These are phyloP conservation scores for Phylloporus sp. DNA, from an alignment of 1,284 basidiomycete genomes.

Conservation along the genomic window DNA sequence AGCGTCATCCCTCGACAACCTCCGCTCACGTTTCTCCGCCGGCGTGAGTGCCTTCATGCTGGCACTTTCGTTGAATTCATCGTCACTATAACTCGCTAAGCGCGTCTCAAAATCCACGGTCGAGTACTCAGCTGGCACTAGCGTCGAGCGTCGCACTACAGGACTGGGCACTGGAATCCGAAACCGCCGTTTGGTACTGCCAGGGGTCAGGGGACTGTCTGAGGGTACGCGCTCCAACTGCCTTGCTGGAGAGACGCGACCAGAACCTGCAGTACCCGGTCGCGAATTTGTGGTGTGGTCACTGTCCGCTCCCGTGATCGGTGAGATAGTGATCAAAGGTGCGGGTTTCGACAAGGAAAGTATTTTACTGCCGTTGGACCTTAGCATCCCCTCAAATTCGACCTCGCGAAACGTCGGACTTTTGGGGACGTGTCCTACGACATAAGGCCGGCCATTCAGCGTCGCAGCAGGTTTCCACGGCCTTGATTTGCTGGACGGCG, in stretches of 20 bases:
- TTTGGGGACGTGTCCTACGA: constrained; percentile 67
- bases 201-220: constrained; percentile 35
- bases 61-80: constrained; percentile 47
- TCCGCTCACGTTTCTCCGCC: constrained; percentile 52
- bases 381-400: constrained; percentile 81
- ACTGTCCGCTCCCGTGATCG: constrained; percentile 20
- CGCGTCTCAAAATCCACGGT: constrained; percentile 78
- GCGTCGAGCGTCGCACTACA: constrained; percentile 47
- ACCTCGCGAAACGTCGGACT: constrained; percentile 66
- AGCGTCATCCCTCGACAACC: constrained; percentile 68
- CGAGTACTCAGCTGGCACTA: constrained; percentile 69
- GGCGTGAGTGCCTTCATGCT: constrained; percentile 30
- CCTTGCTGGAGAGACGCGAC: constrained; percentile 20
- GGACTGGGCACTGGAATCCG: constrained; percentile 59
- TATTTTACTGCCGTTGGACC: constrained; percentile 63
- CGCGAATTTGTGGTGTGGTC: constrained; percentile 25
- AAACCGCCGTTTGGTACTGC: constrained; percentile 50
- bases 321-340: constrained; percentile 27
- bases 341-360: constrained; percentile 49
- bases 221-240: constrained; percentile 32
- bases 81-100: constrained; percentile 67
- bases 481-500: constrained; percentile 47
- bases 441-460: constrained; percentile 76
- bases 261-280: constrained; percentile 31
- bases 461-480: constrained; percentile 80